Base-by-base conservation (phyloP, 139 green algal species). In the Chlorella sorokiniana region DNA sequence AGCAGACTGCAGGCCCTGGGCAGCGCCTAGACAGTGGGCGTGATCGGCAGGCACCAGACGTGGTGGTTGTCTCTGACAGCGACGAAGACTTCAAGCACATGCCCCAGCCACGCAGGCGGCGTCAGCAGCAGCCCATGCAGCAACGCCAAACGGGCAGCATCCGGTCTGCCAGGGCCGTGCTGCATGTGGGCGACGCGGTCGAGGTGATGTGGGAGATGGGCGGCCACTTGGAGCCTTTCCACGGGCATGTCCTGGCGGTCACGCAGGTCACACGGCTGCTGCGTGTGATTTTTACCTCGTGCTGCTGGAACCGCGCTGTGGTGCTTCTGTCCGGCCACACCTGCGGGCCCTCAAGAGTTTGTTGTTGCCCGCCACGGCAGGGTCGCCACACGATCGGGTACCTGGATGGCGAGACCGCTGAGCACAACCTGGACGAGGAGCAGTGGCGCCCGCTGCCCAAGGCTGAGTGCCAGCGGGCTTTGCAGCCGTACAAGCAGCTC, bases 401-500 rank as follows among this genome's bases (percentile, higher is more conserved):
- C 64, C 23, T 69, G 37, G 78, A 83, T 16, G 78, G 78, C 1
- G 78, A 83, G 29, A 14, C 22, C 25, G 27, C 22, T 3, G 59
- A 33, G 35, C 67, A 76, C 38, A 56, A 31, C 42, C 48, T 83
- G 42, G 64, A 68, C 10, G 65, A 83, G 37, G 78, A 83, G 78
- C 31, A 77, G 78, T 83, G 78, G 78, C 29, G 41, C 27, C 75
- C 27, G 18, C 38, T 81, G 40, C 20, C 25, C 20, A 10, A 56
- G 10, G 1, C 41, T 40, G 27, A 71, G 64, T 71, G 27, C 27
- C 14, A 71, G 64, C 38, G 18, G 44, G 69, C 69, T 10, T 8
- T 38, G 16, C 44, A 59, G 69, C 69, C 40, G 10, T 33, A 48
- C 14, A 8, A 72, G 65, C 65, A 72, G 38, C 33, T 20, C 65